phyloP scores from a whole-genome alignment of 2,329 filamentous ascomycete species.

The Ascochyta viciae-villosae region DNA sequence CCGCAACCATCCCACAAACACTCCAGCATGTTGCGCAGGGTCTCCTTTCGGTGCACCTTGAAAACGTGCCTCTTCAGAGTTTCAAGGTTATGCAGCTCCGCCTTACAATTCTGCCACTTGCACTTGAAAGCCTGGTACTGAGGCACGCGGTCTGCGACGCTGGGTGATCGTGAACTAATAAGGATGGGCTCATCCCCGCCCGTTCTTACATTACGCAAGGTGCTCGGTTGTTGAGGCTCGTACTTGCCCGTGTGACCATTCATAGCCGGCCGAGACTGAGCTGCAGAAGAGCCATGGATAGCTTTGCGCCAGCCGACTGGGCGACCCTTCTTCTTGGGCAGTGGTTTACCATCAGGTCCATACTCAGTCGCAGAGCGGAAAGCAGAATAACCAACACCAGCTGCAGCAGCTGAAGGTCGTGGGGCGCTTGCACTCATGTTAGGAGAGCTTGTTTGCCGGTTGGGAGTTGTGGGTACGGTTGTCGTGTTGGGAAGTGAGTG shows the following conservation, averaged over 20 bases:
- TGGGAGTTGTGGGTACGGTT: conserved; percentile 22
- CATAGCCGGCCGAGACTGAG: conserved; percentile 32
- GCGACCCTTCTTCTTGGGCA: conserved; percentile 56
- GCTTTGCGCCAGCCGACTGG: conserved; percentile 59
- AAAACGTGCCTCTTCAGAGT: conserved; percentile 65
- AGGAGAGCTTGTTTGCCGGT: conserved; percentile 18
- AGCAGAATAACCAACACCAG: conserved; percentile 51
- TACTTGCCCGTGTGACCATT: conserved; percentile 24
- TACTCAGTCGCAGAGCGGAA: conserved; percentile 46
- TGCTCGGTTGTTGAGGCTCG: conserved; percentile 33
- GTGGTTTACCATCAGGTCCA: conserved; percentile 44
- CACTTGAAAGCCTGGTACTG: conserved; percentile 62
- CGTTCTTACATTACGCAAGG: conserved; percentile 31
- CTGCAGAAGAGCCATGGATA: conserved; percentile 51
- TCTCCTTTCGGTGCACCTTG: conserved; percentile 60
- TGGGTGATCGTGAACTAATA: conserved; percentile 44
- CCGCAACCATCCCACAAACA: conserved; percentile 58
- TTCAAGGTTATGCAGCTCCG: conserved; percentile 67
- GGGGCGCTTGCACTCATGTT: conserved; percentile 39
- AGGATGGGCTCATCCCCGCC: conserved; percentile 28
- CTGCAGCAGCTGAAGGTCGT: conserved; percentile 17
- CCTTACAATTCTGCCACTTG: conserved; percentile 63
- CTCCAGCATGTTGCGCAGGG: conserved; percentile 45
- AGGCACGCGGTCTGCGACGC: conserved; percentile 33
- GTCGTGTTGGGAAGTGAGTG: conserved; percentile 35